Evolutionary conservation across 1,284 basidiomycete genomes (phyloP).

Genomic region (Cronartium quercuum): DNA sequence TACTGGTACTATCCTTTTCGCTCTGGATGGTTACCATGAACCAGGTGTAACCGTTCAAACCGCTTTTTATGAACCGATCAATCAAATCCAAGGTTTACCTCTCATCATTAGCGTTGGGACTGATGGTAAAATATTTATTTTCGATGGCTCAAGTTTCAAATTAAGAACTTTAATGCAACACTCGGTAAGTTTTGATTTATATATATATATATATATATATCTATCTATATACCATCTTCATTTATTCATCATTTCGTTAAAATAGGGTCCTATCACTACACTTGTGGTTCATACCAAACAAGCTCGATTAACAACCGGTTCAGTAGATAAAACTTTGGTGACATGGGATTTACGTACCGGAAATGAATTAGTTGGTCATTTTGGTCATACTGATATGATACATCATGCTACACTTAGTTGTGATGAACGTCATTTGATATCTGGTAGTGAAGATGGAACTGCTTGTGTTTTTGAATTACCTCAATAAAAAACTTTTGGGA

Average conservation of each 20-base stretch:
- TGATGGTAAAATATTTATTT: slow-evolving; percentile 87
- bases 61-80: slow-evolving; percentile 61
- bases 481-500: background rate
- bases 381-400: slow-evolving; percentile 75
- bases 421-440: slow-evolving; percentile 49
- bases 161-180: slow-evolving; percentile 65
- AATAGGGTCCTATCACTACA: slow-evolving; percentile 77
- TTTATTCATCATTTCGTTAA: slow-evolving; percentile 42
- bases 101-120: slow-evolving; percentile 82
- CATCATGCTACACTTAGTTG: slow-evolving; percentile 63
- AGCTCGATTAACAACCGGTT: slow-evolving; percentile 72
- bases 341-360: slow-evolving; percentile 93
- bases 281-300: slow-evolving; percentile 63
- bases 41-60: slow-evolving; percentile 80
- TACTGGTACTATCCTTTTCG: slow-evolving; percentile 73
- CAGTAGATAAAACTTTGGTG: slow-evolving; percentile 74
- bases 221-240: slow-evolving; percentile 32
- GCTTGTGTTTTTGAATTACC: slow-evolving; percentile 45
- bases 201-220: background rate
- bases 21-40: slow-evolving; percentile 74
- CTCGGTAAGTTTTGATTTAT: slow-evolving; percentile 48
- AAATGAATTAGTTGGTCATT: slow-evolving; percentile 67
- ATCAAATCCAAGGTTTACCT: slow-evolving; percentile 55
- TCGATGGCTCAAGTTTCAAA: slow-evolving; percentile 81
- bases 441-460: slow-evolving; percentile 50